phyloP scores from a whole-genome alignment of 2,329 filamentous ascomycete genomes.

The Alternaria incomplexa region DNA sequence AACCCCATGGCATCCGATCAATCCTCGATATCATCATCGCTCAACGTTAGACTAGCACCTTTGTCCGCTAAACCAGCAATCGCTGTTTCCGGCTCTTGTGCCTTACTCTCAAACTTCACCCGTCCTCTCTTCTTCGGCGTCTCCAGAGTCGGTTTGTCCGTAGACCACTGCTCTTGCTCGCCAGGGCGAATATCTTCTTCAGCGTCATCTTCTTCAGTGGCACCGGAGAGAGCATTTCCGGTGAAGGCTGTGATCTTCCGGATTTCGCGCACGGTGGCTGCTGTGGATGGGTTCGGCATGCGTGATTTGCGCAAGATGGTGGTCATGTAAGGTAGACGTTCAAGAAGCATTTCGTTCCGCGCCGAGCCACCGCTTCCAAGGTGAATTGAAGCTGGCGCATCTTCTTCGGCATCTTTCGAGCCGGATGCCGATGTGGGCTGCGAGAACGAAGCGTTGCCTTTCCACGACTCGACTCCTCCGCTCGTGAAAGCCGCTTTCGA shows the following conservation, averaged over 20 bases:
- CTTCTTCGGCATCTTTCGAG: conserved; percentile 15
- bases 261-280: conserved; percentile 60
- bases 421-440: conserved; percentile 11
- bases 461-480: conserved; percentile 53
- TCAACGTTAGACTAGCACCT: conserved; percentile 49
- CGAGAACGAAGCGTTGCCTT: conserved; percentile 26
- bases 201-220: conserved; percentile 42
- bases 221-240: conserved; percentile 9
- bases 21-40: conserved; percentile 58
- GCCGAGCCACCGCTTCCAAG: conserved; percentile 68
- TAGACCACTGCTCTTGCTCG: conserved; percentile 51
- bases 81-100: conserved; percentile 27
- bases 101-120: conserved; percentile 28
- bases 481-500: conserved; percentile 21
- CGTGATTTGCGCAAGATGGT: conserved; percentile 59
- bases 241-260: conserved; percentile 73
- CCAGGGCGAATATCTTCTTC: conserved; percentile 35
- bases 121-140: conserved; percentile 30
- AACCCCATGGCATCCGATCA: conserved; percentile 2
- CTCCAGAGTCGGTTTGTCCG: conserved; percentile 47
- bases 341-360: conserved; percentile 76
- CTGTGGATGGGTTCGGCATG: conserved; percentile 27
- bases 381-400: conserved; percentile 41
- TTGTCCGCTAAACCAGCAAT: conserved; percentile 30
- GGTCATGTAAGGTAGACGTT: conserved; percentile 85